Base-by-base conservation (phyloP, 148 eudicot genomes). In the Diospyros lotus region DNA sequence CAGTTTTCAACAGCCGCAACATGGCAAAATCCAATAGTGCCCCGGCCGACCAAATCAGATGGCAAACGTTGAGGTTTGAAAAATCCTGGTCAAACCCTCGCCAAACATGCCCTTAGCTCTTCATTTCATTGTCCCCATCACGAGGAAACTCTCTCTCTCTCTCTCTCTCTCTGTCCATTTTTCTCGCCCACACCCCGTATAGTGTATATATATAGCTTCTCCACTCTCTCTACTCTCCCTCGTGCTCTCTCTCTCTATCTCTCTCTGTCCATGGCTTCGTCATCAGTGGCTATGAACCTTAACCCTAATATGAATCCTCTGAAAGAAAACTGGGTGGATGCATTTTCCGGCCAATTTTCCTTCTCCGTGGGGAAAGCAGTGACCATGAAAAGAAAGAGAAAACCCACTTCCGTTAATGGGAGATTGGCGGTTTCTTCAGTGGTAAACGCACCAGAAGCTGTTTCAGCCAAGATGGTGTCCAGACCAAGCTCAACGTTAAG, bases 41-140 rank as follows among this genome's bases (percentile, higher is more conserved):
- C 28, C 41, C 71, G 6, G 54, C 73, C 73, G 73, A 69, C 73
- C 73, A 69, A 1, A 39, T 69, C 52, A 69, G 54, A 10, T 38
- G 28, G 28, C 28, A 69, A 1, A 13, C 5, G 15, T 9, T 53
- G 3, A 11, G 53, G 28, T 18, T 69, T 52, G 39, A 18, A 53
- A 11, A 52, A 48, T 10, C 40, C 65, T 8, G 7, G 72, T 75
- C 78, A 65, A 66, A 71, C 11, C 51, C 77, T 75, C 64, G 71
- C 77, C 62, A 75, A 75, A 75, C 77, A 75, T 75, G 77, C 77
- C 44, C 48, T 28, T 73, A 40, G 8, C 13, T 12, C 7, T 44
- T n/a, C 46, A 2, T 45, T 10, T 46, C 0, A 5, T 1, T 28
- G 28, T 28, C 28, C 28, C 28, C 28, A 28, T 28, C 28, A 28